Percentiles rank a stretch among this genome's conserved stretches.
Evolutionary conservation across 2,329 filamentous ascomycete genomes (phyloP).

Genomic region (Talaromyces verruculosus): DNA sequence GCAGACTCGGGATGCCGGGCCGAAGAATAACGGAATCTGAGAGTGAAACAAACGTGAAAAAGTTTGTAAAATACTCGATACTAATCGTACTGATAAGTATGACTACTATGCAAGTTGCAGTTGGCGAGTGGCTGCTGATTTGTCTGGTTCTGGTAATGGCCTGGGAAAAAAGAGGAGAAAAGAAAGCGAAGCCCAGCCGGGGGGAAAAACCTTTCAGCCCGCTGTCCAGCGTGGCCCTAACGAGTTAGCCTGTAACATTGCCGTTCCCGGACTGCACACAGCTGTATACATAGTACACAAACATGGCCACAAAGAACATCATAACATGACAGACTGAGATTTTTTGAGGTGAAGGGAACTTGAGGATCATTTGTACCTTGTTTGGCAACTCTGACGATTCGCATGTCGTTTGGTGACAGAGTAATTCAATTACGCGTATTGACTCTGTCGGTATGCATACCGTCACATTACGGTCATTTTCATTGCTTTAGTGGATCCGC

Average conservation of each 20-base stretch:
- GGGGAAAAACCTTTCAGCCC: constrained; percentile 7
- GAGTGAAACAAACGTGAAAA: constrained; percentile 4
- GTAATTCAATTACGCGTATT: constrained; percentile 7
- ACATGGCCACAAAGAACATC: background rate
- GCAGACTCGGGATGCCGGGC: constrained; percentile 11
- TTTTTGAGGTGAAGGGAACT: background rate
- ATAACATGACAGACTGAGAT: background rate
- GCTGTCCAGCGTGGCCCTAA: background rate
- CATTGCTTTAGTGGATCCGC: background rate
- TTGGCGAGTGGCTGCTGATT: constrained; percentile 12
- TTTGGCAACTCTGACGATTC: background rate
- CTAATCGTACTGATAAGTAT: constrained; percentile 8
- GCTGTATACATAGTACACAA: background rate
- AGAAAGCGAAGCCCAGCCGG: constrained; percentile 14
- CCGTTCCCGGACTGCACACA: background rate
- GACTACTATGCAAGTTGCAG: constrained; percentile 2
- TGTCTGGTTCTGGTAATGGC: constrained; percentile 8
- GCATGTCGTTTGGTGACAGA: background rate
- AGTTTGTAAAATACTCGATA: constrained; percentile 13
- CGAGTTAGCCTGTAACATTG: background rate
- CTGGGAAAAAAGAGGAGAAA: constrained; percentile 20
- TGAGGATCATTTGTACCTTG: background rate
- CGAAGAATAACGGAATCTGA: constrained; percentile 4
- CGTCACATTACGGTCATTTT: background rate
- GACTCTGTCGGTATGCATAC: background rate